phyloP scores from a whole-genome alignment of 78 protist genomes.

The Pelomyxa schiedti region DNA sequence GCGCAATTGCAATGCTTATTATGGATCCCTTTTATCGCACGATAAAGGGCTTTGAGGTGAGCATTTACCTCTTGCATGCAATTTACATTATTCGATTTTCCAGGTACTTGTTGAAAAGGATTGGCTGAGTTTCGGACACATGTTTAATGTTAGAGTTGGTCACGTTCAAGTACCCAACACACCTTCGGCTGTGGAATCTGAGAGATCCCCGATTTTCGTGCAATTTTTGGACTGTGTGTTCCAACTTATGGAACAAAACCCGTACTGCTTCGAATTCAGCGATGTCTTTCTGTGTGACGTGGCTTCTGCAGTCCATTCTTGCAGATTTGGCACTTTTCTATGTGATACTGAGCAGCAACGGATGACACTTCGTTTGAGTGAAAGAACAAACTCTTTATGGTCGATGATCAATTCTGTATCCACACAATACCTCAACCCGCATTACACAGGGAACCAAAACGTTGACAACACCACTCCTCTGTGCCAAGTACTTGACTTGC shows the following conservation, averaged over 20 bases:
- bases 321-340: constrained; percentile 46
- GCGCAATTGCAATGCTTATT: constrained; percentile 45
- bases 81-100: constrained; percentile 75
- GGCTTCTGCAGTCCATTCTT: constrained; percentile 5
- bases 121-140: constrained; percentile 84
- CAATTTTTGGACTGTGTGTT: constrained; percentile 77
- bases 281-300: background rate
- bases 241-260: constrained; percentile 67
- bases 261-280: constrained; percentile 76
- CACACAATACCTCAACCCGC: too few species aligned
- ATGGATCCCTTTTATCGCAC: constrained; percentile 58
- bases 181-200: constrained; percentile 72
- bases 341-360: constrained; percentile 26
- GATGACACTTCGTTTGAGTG: background rate
- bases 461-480: too few species aligned
- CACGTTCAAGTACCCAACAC: constrained; percentile 16
- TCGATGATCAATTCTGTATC: constrained; percentile 19
- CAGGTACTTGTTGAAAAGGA: constrained; percentile 72
- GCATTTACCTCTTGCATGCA: background rate
- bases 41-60: background rate
- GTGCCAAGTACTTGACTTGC: too few species aligned
- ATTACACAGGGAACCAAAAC: too few species aligned
- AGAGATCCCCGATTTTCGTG: constrained; percentile 77
- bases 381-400: constrained; percentile 31
- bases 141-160: constrained; percentile 43